These are phyloP conservation scores for Petunia hybrid DNA, from an alignment of 305 asterid species.

Conservation along the genomic window DNA sequence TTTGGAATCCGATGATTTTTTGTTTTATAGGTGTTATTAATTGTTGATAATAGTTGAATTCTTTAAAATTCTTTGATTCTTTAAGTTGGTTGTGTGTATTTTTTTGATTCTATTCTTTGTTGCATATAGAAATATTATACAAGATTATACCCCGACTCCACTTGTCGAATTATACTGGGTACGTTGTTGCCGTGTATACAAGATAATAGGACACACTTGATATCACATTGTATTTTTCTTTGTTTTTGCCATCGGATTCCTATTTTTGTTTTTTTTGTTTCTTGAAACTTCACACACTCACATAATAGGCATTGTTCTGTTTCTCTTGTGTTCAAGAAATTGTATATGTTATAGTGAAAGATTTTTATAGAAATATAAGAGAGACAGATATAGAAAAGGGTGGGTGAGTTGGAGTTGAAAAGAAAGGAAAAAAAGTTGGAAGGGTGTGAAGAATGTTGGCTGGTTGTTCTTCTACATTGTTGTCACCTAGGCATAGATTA, in stretches of 20 bases:
- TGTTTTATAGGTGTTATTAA: slow-evolving; percentile 56
- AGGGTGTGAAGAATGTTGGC: slow-evolving; percentile 93
- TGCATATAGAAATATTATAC: slow-evolving; percentile 57
- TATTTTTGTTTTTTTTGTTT: slow-evolving; percentile 48
- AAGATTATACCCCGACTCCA: slow-evolving; percentile 39
- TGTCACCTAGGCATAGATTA: slow-evolving; percentile 94
- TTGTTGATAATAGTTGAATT: slow-evolving; percentile 34
- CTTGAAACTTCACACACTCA: slow-evolving; percentile 65
- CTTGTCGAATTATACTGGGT: no score
- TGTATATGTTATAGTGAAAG: slow-evolving; percentile 35
- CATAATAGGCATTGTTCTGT: slow-evolving; percentile 53
- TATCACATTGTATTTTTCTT: slow-evolving; percentile 33
- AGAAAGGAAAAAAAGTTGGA: slow-evolving; percentile 41
- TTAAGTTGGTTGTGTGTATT: slow-evolving; percentile 41
- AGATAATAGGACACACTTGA: slow-evolving; percentile 58
- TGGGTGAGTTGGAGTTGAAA: slow-evolving; percentile 44
- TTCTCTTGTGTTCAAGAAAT: slow-evolving; percentile 46
- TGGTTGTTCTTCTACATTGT: slow-evolving; percentile 90
- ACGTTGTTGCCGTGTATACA: no score
- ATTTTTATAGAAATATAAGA: slow-evolving; percentile 35
- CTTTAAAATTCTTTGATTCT: slow-evolving; percentile 76
- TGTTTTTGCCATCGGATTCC: slow-evolving; percentile 96
- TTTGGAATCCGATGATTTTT: slow-evolving; percentile 87
- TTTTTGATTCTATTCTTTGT: slow-evolving; percentile 60
- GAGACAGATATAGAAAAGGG: slow-evolving; percentile 46